A percentile compares a stretch with the other conserved stretches of the same genome.
These are phyloP conservation scores for Bretziella fagacearum DNA, from an alignment of 2,329 filamentous ascomycete genomes.

Conservation along the genomic window DNA sequence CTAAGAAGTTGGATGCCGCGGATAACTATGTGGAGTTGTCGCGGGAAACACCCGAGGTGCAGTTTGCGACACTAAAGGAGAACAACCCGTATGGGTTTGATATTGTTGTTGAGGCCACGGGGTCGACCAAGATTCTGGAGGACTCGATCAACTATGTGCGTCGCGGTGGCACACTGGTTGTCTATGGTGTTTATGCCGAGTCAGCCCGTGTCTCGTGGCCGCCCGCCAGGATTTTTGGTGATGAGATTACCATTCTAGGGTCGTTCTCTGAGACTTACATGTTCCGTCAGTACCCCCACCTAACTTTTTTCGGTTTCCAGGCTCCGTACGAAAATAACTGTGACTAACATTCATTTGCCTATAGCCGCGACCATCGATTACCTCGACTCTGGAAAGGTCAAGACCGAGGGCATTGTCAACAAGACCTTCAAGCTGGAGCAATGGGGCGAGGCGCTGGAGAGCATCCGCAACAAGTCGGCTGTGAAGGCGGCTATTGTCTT, in stretches of 20 bases:
- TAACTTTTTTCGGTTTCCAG: neutral
- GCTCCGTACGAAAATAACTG: too few relatives aligned
- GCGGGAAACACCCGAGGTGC: constrained; percentile 35
- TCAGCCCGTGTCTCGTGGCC: constrained; percentile 48
- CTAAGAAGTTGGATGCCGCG: constrained; percentile 37
- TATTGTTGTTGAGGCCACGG: constrained; percentile 53
- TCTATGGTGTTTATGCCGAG: constrained; percentile 53
- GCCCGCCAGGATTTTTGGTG: constrained; percentile 52
- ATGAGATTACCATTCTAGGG: constrained; percentile 55
- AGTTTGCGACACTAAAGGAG: constrained; percentile 44
- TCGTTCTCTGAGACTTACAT: constrained; percentile 60
- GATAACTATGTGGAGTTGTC: constrained; percentile 38
- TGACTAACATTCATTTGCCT: neutral
- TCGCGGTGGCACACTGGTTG: constrained; percentile 52
- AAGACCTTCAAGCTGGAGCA: constrained; percentile 58
- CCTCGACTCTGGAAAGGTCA: constrained; percentile 42
- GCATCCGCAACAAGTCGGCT: constrained; percentile 53
- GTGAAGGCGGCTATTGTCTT: constrained; percentile 62
- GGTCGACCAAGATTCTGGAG: constrained; percentile 51
- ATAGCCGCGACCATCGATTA: constrained; percentile 31
- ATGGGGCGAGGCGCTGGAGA: constrained; percentile 52
- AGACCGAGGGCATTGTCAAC: constrained; percentile 52
- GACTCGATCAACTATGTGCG: constrained; percentile 55
- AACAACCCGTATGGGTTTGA: constrained; percentile 59
- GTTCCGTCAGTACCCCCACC: constrained; percentile 33